These are phyloP conservation scores for Thamnidium elegans DNA, from an alignment of 192 early-diverging fungal genomes.

Conservation along the genomic window DNA sequence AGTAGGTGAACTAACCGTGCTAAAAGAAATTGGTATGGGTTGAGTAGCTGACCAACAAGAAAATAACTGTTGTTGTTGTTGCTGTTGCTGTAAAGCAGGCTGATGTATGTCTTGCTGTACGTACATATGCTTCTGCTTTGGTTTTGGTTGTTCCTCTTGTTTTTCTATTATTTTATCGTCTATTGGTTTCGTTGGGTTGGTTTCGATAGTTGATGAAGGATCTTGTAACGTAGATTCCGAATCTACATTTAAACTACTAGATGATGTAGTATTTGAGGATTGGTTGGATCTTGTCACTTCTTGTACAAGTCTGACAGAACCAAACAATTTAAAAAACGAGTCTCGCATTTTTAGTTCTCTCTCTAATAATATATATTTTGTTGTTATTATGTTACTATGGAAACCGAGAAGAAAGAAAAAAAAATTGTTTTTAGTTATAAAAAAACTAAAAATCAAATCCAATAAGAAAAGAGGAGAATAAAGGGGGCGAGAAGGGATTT, in stretches of 20 bases:
- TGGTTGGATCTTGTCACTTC: slow-evolving; percentile 32
- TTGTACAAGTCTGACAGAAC: slow-evolving; percentile 35
- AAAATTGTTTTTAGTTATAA: background rate
- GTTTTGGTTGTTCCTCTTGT: background rate
- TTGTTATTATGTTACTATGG: background rate
- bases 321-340: slow-evolving; percentile 32
- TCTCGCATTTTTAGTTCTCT: background rate
- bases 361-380: too few relatives aligned
- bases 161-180: background rate
- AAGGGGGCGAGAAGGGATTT: background rate
- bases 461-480: background rate
- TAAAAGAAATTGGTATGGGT: background rate
- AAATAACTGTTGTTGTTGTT: background rate
- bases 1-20: background rate
- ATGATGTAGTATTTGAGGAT: slow-evolving; percentile 4
- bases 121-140: background rate
- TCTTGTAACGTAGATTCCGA: background rate
- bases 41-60: background rate
- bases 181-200: background rate
- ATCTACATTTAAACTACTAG: background rate
- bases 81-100: background rate
- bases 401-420: background rate
- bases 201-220: background rate
- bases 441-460: background rate
- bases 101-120: background rate